These are phyloP conservation scores for Fraxinus latifolia DNA, from an alignment of 305 asterid genomes.

Conservation along the genomic window DNA sequence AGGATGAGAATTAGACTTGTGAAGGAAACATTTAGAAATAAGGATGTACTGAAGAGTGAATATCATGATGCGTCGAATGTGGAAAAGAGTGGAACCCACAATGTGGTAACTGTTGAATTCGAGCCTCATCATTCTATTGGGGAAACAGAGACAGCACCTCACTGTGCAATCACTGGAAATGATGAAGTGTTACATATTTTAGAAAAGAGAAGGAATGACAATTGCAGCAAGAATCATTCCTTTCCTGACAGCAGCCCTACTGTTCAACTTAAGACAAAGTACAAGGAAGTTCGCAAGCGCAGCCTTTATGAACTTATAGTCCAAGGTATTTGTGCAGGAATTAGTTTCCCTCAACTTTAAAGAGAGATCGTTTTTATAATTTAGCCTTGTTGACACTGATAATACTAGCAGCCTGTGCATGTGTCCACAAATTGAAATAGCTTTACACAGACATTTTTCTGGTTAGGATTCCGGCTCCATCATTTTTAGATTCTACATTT, in stretches of 20 bases:
- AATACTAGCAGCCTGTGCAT: background rate
- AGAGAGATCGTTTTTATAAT: background rate
- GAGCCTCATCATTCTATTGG: constrained; percentile 29
- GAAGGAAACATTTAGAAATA: constrained; percentile 19
- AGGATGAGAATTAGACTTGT: constrained; percentile 26
- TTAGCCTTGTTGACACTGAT: constrained; percentile 3
- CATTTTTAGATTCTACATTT: background rate
- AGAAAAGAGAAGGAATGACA: constrained; percentile 30
- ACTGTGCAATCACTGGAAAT: constrained; percentile 30
- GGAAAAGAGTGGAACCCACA: constrained; percentile 18
- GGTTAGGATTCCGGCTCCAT: background rate
- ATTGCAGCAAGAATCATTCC: constrained; percentile 21
- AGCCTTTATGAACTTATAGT: constrained; percentile 45
- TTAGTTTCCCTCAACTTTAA: constrained; percentile 8
- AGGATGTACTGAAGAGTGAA: constrained; percentile 28
- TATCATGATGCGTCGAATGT: background rate
- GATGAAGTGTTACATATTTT: constrained; percentile 24
- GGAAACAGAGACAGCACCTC: constrained; percentile 27
- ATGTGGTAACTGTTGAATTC: constrained; percentile 24
- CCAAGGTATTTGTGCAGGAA: constrained; percentile 38
- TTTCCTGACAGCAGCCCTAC: constrained; percentile 23
- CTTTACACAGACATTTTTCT: constrained; percentile 6
- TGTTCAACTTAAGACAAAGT: constrained; percentile 32
- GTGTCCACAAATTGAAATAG: constrained; percentile 4
- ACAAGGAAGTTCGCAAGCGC: constrained; percentile 46